These are phyloP conservation scores for Dactylellina haptotyla DNA, from an alignment of 2,329 filamentous ascomycete species.

Conservation along the genomic window DNA sequence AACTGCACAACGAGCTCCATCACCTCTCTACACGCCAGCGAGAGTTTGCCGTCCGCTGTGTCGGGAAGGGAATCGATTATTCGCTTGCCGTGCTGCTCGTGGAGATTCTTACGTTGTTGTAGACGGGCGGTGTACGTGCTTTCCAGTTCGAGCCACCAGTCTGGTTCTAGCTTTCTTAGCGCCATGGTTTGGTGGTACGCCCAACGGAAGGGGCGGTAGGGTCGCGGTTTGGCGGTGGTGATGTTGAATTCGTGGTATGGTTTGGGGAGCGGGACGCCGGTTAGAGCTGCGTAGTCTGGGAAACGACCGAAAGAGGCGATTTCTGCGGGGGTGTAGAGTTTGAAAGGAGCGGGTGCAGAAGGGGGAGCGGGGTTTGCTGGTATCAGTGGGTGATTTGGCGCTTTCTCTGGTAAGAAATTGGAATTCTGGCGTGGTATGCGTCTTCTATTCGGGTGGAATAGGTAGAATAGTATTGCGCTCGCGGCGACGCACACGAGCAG, in stretches of 20 bases:
- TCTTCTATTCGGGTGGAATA: too few relatives aligned
- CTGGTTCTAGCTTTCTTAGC: conserved; percentile 77
- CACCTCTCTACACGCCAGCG: conserved; percentile 82
- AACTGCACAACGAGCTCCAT: conserved; percentile 90
- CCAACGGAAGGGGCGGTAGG: conserved; percentile 85
- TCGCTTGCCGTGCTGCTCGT: conserved; percentile 70
- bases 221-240: conserved; percentile 73
- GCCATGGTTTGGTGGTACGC: conserved; percentile 91
- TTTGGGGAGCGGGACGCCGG: conserved; percentile 76
- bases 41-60: conserved; percentile 63
- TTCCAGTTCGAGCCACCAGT: conserved; percentile 92
- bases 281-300: conserved; percentile 79
- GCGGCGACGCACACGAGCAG: too few relatives aligned
- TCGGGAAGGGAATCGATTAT: conserved; percentile 77
- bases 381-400: background rate
- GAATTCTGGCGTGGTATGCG: too few relatives aligned
- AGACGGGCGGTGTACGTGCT: conserved; percentile 75
- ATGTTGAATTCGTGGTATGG: conserved; percentile 75
- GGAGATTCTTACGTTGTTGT: conserved; percentile 73
- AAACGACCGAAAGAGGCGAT: conserved; percentile 78
- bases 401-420: background rate
- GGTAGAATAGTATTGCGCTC: too few relatives aligned
- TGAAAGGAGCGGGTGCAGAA: conserved; percentile 9
- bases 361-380: background rate
- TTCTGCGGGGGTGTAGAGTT: conserved; percentile 63